Conservation (phyloP, 73 alveolate species). For the Breviolum minutum region DNA sequence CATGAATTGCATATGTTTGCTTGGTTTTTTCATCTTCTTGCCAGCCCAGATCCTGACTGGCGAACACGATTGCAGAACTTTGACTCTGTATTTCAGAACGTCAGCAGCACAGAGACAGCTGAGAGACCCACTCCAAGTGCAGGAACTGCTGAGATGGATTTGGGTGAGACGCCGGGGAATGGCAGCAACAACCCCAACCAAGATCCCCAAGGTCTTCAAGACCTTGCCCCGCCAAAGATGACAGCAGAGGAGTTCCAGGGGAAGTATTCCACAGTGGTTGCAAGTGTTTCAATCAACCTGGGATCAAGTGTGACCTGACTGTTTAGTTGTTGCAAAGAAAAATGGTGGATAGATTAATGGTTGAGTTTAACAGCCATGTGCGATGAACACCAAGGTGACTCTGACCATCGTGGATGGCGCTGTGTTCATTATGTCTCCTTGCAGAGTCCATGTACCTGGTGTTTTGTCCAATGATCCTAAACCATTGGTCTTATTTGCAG, state of each 20-base stretch:
- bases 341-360: no score
- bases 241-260: constrained; percentile 22
- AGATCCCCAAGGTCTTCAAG: not conserved
- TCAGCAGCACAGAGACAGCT: not conserved
- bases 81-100: not conserved
- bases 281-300: not conserved
- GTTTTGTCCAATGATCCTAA: not conserved
- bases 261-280: constrained; percentile 2
- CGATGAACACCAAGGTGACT: not conserved
- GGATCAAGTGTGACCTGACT: not conserved
- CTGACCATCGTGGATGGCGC: not conserved
- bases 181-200: not conserved
- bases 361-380: no score
- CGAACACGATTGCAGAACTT: not conserved
- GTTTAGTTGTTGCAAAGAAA: no score
- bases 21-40: not conserved
- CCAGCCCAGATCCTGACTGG: constrained; percentile 12
- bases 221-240: not conserved
- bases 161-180: not conserved
- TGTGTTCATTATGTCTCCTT: not conserved
- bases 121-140: not conserved
- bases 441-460: not conserved
- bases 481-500: constrained; percentile 13
- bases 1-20: not conserved
- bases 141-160: not conserved